A percentile compares a stretch with the other conserved stretches of the same genome.
Evolutionary conservation across 2,329 filamentous ascomycete species (phyloP).

Genomic region (Aspergillus aculeatinus): DNA sequence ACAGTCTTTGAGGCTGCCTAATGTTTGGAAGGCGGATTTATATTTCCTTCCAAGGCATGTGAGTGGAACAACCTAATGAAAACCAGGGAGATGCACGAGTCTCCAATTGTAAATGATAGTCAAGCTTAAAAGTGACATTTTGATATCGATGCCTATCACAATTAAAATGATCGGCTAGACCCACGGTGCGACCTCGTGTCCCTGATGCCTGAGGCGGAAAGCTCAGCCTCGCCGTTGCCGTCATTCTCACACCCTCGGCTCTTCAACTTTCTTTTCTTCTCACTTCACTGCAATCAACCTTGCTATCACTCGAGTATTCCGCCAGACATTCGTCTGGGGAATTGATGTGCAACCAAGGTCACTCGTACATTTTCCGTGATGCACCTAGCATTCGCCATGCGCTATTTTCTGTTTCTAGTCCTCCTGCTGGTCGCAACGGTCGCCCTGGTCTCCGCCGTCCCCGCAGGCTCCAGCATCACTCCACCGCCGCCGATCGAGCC

Average conservation of each 20-base stretch:
- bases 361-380: not conserved
- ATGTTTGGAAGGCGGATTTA: no score
- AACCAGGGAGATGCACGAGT: no score
- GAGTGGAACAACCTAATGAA: no score
- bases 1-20: no score
- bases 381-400: conserved; percentile 12
- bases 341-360: not conserved
- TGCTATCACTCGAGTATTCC: not conserved
- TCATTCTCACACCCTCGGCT: not conserved
- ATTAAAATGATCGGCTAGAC: not conserved
- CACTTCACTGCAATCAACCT: not conserved
- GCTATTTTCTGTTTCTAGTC: conserved; percentile 16
- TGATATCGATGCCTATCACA: no score
- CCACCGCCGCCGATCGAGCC: conserved; percentile 33
- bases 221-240: conserved; percentile 1
- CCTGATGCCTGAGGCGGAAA: not conserved
- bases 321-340: not conserved
- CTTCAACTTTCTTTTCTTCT: not conserved
- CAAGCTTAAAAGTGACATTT: no score
- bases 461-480: conserved; percentile 39
- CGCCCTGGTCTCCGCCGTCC: conserved; percentile 30
- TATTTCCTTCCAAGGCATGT: no score
- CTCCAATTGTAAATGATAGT: no score
- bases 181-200: not conserved
- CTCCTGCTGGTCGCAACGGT: conserved; percentile 20